Evolutionary conservation across 2,329 filamentous ascomycete genomes (phyloP).

Genomic region (Colletotrichum liriopes): DNA sequence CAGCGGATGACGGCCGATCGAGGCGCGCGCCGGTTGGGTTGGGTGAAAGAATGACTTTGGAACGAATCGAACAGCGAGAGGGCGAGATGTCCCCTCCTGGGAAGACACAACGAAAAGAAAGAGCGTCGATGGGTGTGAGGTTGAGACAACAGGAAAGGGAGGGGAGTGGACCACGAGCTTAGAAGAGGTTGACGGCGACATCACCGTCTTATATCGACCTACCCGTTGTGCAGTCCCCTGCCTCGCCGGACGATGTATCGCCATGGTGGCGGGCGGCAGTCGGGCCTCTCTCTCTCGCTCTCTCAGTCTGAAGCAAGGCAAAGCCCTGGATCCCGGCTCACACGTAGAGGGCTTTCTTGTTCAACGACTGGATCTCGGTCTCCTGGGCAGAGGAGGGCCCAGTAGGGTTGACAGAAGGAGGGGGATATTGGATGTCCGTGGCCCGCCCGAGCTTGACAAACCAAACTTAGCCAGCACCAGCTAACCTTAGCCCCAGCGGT

Average conservation of each 20-base stretch:
- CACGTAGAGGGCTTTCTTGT: slow-evolving; percentile 8
- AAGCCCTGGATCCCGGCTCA: slow-evolving; percentile 29
- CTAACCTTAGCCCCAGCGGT: slow-evolving; percentile 23
- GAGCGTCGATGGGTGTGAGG: slow-evolving; percentile 38
- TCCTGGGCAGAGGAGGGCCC: neutral
- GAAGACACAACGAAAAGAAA: slow-evolving; percentile 33
- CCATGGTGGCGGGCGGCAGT: slow-evolving; percentile 39
- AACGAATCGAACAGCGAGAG: slow-evolving; percentile 9
- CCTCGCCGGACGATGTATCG: slow-evolving; percentile 31
- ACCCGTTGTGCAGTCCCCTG: slow-evolving; percentile 38
- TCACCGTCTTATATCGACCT: slow-evolving; percentile 43
- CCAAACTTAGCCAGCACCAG: slow-evolving; percentile 31
- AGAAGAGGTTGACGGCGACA: slow-evolving; percentile 36
- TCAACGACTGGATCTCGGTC: slow-evolving; percentile 38
- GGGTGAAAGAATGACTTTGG: slow-evolving; percentile 34
- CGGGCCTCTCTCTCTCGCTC: slow-evolving; percentile 26
- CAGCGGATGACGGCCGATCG: slow-evolving; percentile 42
- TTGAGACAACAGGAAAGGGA: slow-evolving; percentile 33
- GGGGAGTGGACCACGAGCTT: slow-evolving; percentile 7
- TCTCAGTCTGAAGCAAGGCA: slow-evolving; percentile 33
- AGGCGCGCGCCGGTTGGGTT: slow-evolving; percentile 16
- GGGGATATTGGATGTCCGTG: slow-evolving; percentile 40
- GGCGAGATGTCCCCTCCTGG: slow-evolving; percentile 23
- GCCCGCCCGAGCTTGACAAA: slow-evolving; percentile 39
- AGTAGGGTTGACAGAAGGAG: slow-evolving; percentile 14